Conservation (phyloP, 192 early-diverging fungal genomes). For the Chytriomyces confervae region DNA sequence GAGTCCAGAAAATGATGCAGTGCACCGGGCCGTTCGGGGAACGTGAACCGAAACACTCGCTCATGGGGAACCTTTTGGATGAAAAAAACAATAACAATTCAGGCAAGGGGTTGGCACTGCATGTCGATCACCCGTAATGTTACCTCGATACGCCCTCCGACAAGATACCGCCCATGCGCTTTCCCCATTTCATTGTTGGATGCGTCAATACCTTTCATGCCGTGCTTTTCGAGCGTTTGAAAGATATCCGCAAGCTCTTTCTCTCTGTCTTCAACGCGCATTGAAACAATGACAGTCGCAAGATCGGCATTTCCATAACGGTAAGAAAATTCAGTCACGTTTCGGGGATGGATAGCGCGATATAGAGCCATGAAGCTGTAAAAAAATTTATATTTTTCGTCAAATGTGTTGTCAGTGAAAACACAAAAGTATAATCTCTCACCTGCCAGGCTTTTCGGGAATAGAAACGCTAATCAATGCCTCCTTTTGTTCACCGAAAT, state of each 20-base stretch:
- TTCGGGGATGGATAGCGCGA: slow-evolving; percentile 76
- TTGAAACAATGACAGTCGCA: slow-evolving; percentile 91
- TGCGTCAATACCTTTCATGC: slow-evolving; percentile 83
- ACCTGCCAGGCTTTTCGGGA: slow-evolving; percentile 87
- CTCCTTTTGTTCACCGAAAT: slow-evolving; percentile 91
- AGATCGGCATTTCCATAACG: slow-evolving; percentile 76
- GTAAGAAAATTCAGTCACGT: slow-evolving; percentile 93
- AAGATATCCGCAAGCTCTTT: slow-evolving; percentile 76
- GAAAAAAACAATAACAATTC: background rate
- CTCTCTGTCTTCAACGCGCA: slow-evolving; percentile 76
- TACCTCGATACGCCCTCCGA: slow-evolving; percentile 77
- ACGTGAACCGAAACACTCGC: slow-evolving; percentile 91
- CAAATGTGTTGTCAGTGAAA: background rate
- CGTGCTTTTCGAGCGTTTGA: slow-evolving; percentile 52
- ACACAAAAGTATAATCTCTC: slow-evolving; percentile 5
- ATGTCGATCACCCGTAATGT: slow-evolving; percentile 2
- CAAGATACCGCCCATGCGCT: slow-evolving; percentile 92
- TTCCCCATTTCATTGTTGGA: slow-evolving; percentile 92
- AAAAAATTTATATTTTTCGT: background rate
- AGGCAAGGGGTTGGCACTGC: background rate
- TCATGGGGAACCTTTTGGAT: slow-evolving; percentile 71
- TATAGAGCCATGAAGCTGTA: slow-evolving; percentile 79
- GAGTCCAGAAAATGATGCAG: slow-evolving; percentile 83
- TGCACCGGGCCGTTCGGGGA: slow-evolving; percentile 95
- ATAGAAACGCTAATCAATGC: slow-evolving; percentile 91